Evolutionary conservation across 2,329 filamentous ascomycete genomes (phyloP), one percentile per base, ranked within the genome.

Genomic region (Botrytis elliptica): DNA sequence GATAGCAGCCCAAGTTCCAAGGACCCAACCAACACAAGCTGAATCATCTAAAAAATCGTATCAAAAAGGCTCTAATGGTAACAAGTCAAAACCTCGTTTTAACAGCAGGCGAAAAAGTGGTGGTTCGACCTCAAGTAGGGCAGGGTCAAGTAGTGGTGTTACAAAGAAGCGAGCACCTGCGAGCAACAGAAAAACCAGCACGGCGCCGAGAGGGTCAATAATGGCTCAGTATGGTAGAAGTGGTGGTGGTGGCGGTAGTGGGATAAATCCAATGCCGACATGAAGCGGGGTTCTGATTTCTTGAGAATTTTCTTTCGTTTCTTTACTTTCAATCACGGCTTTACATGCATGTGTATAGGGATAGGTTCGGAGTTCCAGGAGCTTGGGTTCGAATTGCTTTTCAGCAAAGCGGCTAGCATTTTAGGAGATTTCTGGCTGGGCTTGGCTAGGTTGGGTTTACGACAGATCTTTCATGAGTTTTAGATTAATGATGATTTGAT

Each of bases 221-320:
- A 73, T 67, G 67, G 59, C 59, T 46, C 64, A 73, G 36, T 69
- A 63, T 46, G 46, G 68, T 7, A 65, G 71, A 60, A 65, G 70
- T 33, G 72, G 72, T 40, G 70, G 10, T 42, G 4, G 40, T 44
- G 16, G 74, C 49, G 70, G 72, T 42, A 78, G 78, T 67, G 77
- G 77, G 3, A 79, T 79, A 75, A 78, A 77, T 77, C 78, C 78
- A 38, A 76, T 72, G 71, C 63, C 71, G 10, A 72, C 71, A 5
- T 71, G 42, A 71, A 7, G 33, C 44, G 22, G 22, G 25, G 14
- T n/a, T 14, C 4, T 42, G 40, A 38, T 20, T 69, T 57, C n/a
- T 57, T 33, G n/a, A 55, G 8, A 38, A 42, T 33, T 57, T 57
- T 42, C 66, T 25, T 57, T 69, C 52, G 40, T 40, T 40, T 40